phyloP scores from a whole-genome alignment of 352 stramenopile species.

The Globisporangium cylindrosporum region DNA sequence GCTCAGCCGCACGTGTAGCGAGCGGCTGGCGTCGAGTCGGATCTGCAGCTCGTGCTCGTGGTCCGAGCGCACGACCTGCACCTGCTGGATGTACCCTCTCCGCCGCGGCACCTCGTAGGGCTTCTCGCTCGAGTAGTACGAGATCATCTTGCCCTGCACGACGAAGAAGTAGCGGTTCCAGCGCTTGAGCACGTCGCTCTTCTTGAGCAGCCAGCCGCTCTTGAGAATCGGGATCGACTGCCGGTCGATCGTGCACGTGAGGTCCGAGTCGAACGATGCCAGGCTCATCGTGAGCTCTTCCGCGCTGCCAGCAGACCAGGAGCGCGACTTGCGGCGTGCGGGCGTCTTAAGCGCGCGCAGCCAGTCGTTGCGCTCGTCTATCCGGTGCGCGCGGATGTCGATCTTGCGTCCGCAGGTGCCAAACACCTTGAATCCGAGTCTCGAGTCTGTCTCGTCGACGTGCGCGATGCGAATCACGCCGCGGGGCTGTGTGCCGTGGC shows the following conservation, averaged over 20 bases:
- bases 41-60: conserved; percentile 31
- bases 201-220: too few species aligned
- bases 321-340: too few species aligned
- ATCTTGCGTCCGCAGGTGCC: too few species aligned
- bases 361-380: too few species aligned
- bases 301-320: too few species aligned
- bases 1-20: not conserved
- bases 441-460: conserved; percentile 53
- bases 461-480: conserved; percentile 71
- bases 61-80: conserved; percentile 29
- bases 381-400: too few species aligned
- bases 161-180: conserved; percentile 73
- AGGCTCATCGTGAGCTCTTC: too few species aligned
- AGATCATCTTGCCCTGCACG: conserved; percentile 64
- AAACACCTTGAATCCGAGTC: conserved; percentile 21
- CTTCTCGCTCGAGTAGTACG: conserved; percentile 73
- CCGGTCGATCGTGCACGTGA: too few species aligned
- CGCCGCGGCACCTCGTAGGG: conserved; percentile 68
- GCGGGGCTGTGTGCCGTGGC: conserved; percentile 49
- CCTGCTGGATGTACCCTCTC: conserved; percentile 53
- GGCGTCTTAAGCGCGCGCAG: too few species aligned
- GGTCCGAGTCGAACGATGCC: too few species aligned
- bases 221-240: too few species aligned
- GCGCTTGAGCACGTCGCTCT: too few species aligned
- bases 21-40: conserved; percentile 29